Conservation (phyloP, 345 rosid species). For the Eutrema japonicum region DNA sequence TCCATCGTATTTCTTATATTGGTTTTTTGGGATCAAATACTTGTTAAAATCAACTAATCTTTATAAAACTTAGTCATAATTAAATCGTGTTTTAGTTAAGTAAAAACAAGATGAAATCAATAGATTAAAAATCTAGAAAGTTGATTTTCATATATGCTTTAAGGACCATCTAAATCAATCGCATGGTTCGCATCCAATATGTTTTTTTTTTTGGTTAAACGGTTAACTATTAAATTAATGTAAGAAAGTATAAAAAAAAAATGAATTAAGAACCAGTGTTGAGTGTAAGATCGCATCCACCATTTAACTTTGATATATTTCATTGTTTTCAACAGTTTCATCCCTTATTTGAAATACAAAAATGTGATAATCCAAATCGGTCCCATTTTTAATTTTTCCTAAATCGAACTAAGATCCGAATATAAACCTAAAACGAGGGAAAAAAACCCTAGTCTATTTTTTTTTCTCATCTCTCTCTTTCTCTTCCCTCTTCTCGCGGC, state of each 20-base stretch:
- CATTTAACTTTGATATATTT: not conserved
- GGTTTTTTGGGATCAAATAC: not conserved
- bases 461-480: no score
- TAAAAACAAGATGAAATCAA: not conserved
- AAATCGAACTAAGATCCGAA: no score
- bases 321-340: slow-evolving; percentile 7
- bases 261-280: not conserved
- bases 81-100: not conserved
- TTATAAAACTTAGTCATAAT: not conserved
- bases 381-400: no score
- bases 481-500: no score
- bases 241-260: not conserved
- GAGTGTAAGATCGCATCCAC: not conserved
- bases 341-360: slow-evolving; percentile 8
- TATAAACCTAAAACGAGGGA: no score
- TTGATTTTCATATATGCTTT: no score
- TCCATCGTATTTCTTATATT: not conserved
- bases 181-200: not conserved
- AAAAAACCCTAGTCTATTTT: no score
- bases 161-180: not conserved
- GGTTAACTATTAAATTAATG: not conserved
- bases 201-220: not conserved
- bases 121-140: no score
- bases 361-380: no score
- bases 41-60: not conserved